phyloP scores from a whole-genome alignment of 148 eudicot genomes.

The Camellia lanceoleosa region DNA sequence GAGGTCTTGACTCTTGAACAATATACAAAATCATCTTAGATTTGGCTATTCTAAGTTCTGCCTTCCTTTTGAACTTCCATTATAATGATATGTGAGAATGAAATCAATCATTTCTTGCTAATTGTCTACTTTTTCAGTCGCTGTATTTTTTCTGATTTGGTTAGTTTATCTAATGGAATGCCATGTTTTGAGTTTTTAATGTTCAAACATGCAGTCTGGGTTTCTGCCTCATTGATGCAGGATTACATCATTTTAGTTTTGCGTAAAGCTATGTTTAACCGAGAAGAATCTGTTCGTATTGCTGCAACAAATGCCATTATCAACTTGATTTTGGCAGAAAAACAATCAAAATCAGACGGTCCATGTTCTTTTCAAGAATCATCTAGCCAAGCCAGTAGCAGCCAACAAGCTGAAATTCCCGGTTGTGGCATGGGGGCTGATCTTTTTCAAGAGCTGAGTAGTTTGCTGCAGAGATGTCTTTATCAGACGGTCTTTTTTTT shows the following conservation, averaged over 20 bases:
- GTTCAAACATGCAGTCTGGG: neutral
- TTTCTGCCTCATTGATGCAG: conserved; percentile 21
- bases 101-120: neutral
- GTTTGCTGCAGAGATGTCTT: conserved; percentile 64
- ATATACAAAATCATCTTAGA: no score
- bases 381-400: conserved; percentile 64
- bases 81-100: neutral
- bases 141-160: neutral
- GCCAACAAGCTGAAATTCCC: conserved; percentile 45
- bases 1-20: no score
- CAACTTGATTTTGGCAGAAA: conserved; percentile 46
- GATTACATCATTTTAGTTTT: conserved; percentile 55
- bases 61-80: neutral
- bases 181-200: neutral
- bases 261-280: conserved; percentile 59
- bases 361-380: conserved; percentile 49
- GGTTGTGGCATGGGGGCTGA: conserved; percentile 16
- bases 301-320: conserved; percentile 53
- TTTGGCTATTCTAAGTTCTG: neutral
- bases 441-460: conserved; percentile 54
- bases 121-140: neutral
- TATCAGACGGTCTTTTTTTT: conserved; percentile 47
- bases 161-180: neutral
- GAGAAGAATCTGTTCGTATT: conserved; percentile 48
- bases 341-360: conserved; percentile 32